phyloP scores from a whole-genome alignment of 495 filamentous ascomycete genomes.

The Astrothelium macrocarpum region DNA sequence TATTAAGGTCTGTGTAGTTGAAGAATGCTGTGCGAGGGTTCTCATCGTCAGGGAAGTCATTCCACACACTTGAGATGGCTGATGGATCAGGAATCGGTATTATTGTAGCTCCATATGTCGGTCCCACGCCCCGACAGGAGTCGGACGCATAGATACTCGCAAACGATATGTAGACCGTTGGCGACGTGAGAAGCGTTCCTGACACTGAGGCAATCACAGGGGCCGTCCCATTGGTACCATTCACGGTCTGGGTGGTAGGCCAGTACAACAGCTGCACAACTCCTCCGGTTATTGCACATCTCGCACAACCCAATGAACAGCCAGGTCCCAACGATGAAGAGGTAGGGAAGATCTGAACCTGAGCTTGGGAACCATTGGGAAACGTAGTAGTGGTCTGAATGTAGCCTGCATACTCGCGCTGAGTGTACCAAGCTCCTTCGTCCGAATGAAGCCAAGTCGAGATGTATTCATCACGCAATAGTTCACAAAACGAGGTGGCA shows the following conservation, averaged over 20 bases:
- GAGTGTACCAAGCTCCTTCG: not conserved
- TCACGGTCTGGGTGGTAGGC: not conserved
- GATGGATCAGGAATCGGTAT: not conserved
- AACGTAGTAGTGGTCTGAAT: not conserved
- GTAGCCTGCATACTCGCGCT: not conserved
- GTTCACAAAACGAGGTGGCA: not conserved
- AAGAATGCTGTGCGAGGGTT: slow-evolving; percentile 2
- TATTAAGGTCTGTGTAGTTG: slow-evolving; percentile 5
- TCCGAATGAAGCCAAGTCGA: not conserved
- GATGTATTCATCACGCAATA: not conserved
- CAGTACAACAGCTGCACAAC: slow-evolving; percentile 2
- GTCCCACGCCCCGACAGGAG: not conserved
- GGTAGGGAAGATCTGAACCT: not conserved
- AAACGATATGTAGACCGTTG: slow-evolving; percentile 6
- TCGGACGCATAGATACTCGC: slow-evolving; percentile 1
- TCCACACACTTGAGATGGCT: slow-evolving; percentile 1
- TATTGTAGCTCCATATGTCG: slow-evolving; percentile 3
- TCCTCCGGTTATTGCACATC: slow-evolving; percentile 6
- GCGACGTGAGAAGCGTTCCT: not conserved
- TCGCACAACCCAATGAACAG: slow-evolving; percentile 3
- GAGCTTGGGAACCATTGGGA: not conserved
- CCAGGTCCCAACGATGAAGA: not conserved
- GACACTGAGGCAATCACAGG: not conserved
- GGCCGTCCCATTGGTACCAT: not conserved
- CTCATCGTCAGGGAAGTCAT: not conserved